Evolutionary conservation across 1,284 basidiomycete species (phyloP).

Genomic region (Marasmius sp.): DNA sequence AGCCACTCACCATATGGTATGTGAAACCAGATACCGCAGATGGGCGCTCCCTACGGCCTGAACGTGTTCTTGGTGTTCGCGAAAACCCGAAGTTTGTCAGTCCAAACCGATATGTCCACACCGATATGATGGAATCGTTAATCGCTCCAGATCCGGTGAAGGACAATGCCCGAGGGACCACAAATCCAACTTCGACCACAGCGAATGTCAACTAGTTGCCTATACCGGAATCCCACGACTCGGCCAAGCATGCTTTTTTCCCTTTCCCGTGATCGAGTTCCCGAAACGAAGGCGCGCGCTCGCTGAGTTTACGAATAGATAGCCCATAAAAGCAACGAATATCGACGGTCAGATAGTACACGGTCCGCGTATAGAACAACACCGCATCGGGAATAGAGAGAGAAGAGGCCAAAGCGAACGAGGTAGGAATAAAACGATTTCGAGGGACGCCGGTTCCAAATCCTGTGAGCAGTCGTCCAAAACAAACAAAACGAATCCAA

Average conservation of each 20-base stretch:
- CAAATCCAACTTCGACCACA: too few species aligned
- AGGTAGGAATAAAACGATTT: constrained; percentile 42
- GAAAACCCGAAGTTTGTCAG: too few species aligned
- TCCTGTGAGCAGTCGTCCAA: constrained; percentile 38
- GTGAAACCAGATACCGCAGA: too few species aligned
- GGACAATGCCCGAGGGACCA: too few species aligned
- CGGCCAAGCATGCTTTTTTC: background rate
- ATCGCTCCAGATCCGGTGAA: too few species aligned
- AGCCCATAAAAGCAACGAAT: constrained; percentile 1
- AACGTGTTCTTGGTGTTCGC: too few species aligned
- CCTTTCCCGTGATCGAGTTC: background rate
- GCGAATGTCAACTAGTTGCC: too few species aligned
- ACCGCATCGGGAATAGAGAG: constrained; percentile 42
- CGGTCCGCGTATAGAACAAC: constrained; percentile 51
- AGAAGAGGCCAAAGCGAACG: constrained; percentile 18
- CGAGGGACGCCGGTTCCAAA: constrained; percentile 41
- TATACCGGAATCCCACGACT: background rate
- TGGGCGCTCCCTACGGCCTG: too few species aligned
- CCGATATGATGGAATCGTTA: too few species aligned
- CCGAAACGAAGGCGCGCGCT: background rate
- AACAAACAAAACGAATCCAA: constrained; percentile 20
- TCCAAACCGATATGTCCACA: too few species aligned
- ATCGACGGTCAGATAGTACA: constrained; percentile 43
- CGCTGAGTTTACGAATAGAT: background rate
- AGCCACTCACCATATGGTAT: too few species aligned